These are phyloP conservation scores for Salix caprea DNA, from an alignment of 345 rosid species.

Conservation along the genomic window DNA sequence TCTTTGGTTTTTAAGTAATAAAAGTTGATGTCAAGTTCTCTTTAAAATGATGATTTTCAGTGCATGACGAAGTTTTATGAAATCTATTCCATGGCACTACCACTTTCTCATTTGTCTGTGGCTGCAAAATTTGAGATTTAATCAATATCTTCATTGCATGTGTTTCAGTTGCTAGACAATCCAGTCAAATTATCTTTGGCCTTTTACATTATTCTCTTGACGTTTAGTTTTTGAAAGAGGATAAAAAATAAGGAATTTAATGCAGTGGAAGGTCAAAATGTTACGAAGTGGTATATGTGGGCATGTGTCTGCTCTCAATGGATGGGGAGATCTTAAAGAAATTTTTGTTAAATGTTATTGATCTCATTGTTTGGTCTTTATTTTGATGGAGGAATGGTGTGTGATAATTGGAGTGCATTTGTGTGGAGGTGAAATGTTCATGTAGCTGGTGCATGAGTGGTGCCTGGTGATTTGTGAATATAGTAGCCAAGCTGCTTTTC, in stretches of 20 bases:
- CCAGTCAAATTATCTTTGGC: not conserved
- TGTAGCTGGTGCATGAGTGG: too few species aligned
- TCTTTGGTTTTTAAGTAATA: too few species aligned
- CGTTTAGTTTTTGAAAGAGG: not conserved
- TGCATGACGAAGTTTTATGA: not conserved
- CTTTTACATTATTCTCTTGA: not conserved
- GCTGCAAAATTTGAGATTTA: not conserved
- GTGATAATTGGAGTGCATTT: too few species aligned
- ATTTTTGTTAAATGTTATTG: too few species aligned
- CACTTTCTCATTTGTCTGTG: not conserved
- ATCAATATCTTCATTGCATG: not conserved
- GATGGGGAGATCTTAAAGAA: too few species aligned
- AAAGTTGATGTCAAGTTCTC: not conserved
- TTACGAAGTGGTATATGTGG: not conserved
- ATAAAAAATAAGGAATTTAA: not conserved
- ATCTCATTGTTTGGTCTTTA: too few species aligned
- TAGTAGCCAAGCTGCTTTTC: not conserved
- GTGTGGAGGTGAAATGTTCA: not conserved
- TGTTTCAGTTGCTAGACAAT: not conserved
- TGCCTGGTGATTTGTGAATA: not conserved
- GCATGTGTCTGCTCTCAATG: too few species aligned
- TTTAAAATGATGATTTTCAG: not conserved
- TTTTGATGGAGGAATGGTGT: too few species aligned
- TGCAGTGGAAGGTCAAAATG: not conserved
- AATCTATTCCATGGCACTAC: not conserved